Evolutionary conservation across 78 protist species (phyloP), one percentile per base, ranked within the genome.

Genomic region (Pigoraptor vietnamica): DNA sequence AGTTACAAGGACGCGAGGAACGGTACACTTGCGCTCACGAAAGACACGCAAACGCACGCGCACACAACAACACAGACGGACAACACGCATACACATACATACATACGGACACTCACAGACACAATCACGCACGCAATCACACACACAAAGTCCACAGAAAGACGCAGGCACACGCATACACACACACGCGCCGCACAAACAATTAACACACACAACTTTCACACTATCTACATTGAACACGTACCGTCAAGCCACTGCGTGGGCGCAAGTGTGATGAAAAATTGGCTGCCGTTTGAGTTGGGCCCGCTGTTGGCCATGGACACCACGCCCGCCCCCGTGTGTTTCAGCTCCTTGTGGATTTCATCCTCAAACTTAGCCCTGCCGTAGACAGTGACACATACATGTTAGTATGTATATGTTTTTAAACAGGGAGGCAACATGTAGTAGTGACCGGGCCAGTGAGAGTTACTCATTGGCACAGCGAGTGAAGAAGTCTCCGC

Each of bases 311-410:
- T 96, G 6, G 98, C 98, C 98, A 96, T 97, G 55, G 97, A 95
- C n/a, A 96, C 37, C 2, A 95, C 94, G 37, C 98, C 98, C 34
- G 97, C 97, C 23, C 97, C 97, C 37, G 97, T 95, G 95, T 97
- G 98, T 56, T 94, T 96, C 35, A 97, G 86, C 2, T 92, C 91
- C 82, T 48, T 56, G 24, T 95, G 93, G 39, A 95, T 93, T 86
- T 97, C 98, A 84, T 97, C 97, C 56, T 93, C 96, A 81, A 96
- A 97, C 81, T 90, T 94, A 24, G 34, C 93, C 24, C 95, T 92
- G 39, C 9, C n/a, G 37, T n/a, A n/a, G n/a, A n/a, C n/a, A n/a
- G n/a, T n/a, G n/a, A n/a, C n/a, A n/a, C n/a, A n/a, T n/a, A 14
- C 56, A 14, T 40, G 56, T 40, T 2, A 19, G 56, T 40, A 14